Evolutionary conservation across 208 protist genomes (phyloP), one percentile per base, ranked within the genome.

Genomic region (Naegleria lovaniensis): DNA sequence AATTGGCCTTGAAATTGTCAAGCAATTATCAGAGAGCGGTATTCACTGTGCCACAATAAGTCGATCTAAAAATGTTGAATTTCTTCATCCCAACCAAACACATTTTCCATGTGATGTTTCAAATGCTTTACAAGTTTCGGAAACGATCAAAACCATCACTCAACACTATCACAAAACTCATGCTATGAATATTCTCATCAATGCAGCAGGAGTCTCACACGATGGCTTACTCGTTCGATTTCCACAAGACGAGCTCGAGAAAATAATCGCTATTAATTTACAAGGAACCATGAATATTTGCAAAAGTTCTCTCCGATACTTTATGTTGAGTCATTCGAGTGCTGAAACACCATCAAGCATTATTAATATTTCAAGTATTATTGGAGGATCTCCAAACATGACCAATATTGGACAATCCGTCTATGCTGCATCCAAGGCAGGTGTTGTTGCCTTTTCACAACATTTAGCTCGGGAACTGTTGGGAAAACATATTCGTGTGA

Each of bases 361-460:
- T 52, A 13, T 75, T 55, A 95, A 97, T 75, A 91, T 96, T 83
- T 95, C 95, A 89, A 94, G 97, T 58, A 96, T 96, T 55, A 96
- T 94, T 75, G 93, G 97, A 36, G 95, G 95, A 13, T 95, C 95
- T 55, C 43, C 43, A 9, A 51, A 91, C 39, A 91, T 93, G 55
- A 96, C 96, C 13, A 97, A 97, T 93, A 92, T 93, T 67, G 97
- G 97, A 25, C 96, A 98, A 93, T 94, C 96, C 52, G 89, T 97
- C 39, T 98, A 98, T 93, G 90, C 94, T 29, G 96, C 97, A 48
- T 95, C 96, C 19, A 98, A 98, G 91, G 96, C 96, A 0, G 97
- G 95, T 38, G 93, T 98, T 33, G 91, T 92, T 13, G 96, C 95
- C 5, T 95, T 96, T 13, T 94, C 93, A 51, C 96, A 97, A 91